Percentiles rank a stretch among this genome's conserved stretches.
Conservation (phyloP, 108 stramenopile species). For the Conticribra weissflogii region DNA sequence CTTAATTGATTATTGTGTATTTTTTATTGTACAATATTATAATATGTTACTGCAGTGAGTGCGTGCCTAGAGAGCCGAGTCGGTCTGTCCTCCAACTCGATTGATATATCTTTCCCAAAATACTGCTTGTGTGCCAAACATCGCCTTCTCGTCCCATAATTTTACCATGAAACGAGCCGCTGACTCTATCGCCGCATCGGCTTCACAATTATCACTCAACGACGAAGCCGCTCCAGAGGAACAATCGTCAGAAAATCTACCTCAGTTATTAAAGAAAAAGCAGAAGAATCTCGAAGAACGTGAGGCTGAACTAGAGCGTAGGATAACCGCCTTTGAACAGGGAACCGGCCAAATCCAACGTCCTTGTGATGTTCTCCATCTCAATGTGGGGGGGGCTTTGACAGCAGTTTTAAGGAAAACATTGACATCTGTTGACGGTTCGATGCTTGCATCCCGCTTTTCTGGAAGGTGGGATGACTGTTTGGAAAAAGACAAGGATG, state of each 20-base stretch:
- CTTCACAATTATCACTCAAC: background rate
- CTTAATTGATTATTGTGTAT: too few species aligned
- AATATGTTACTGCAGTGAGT: too few species aligned
- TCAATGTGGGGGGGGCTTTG: conserved; percentile 67
- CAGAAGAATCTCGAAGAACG: conserved; percentile 15
- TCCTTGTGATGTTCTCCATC: conserved; percentile 55
- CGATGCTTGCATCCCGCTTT: conserved; percentile 69
- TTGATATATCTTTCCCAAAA: too few species aligned
- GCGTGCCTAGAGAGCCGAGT: too few species aligned
- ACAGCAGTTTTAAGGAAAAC: conserved; percentile 61
- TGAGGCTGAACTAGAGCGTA: conserved; percentile 17
- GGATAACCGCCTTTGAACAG: conserved; percentile 18
- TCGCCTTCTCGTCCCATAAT: too few species aligned
- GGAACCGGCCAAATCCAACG: conserved; percentile 22
- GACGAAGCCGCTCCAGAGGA: conserved; percentile 14
- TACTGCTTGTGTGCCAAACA: too few species aligned
- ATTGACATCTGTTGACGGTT: conserved; percentile 55
- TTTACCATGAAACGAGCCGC: background rate
- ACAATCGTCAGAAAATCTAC: conserved; percentile 20
- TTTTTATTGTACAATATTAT: too few species aligned
- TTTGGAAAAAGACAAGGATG: conserved; percentile 60
- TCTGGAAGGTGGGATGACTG: conserved; percentile 66
- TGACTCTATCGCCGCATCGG: background rate
- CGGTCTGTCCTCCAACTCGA: too few species aligned
- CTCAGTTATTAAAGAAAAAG: conserved; percentile 20